Conservation (phyloP, 495 filamentous ascomycete species). For the Poronia punctata region DNA sequence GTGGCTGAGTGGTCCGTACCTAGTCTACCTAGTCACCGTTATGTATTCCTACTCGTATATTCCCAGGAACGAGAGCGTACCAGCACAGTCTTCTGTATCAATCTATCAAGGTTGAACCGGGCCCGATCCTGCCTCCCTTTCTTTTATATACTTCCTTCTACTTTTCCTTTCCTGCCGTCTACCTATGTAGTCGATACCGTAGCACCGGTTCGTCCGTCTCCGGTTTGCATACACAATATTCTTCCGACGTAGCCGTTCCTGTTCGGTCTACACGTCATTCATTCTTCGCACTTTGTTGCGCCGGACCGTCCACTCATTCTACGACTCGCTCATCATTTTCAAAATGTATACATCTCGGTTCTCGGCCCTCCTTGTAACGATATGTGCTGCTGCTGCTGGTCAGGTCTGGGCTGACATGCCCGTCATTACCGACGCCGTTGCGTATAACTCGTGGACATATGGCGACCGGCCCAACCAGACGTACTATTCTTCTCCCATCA, state of each 20-base stretch:
- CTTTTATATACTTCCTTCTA: not conserved
- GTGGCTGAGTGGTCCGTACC: too few relatives aligned
- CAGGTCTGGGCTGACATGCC: conserved; percentile 4
- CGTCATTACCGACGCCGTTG: conserved; percentile 9
- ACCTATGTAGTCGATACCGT: not conserved
- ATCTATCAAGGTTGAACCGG: not conserved
- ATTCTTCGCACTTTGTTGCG: not conserved
- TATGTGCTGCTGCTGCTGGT: not conserved
- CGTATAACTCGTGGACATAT: conserved; percentile 27
- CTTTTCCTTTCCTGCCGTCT: too few relatives aligned
- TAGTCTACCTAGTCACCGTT: too few relatives aligned
- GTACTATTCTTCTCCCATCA: conserved; percentile 30
- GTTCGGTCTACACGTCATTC: not conserved
- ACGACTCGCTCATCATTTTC: not conserved
- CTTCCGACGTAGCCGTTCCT: not conserved
- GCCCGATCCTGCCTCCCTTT: not conserved
- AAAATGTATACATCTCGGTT: conserved; percentile 2
- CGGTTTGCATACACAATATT: not conserved
- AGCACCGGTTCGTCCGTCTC: too few relatives aligned
- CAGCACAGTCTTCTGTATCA: too few relatives aligned
- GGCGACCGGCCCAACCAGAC: conserved; percentile 33
- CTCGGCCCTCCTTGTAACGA: not conserved
- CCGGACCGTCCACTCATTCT: not conserved
- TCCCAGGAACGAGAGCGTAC: too few relatives aligned
- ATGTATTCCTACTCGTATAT: too few relatives aligned